A percentile compares a stretch with the other conserved stretches of the same genome.
Evolutionary conservation across 768 basidiomycete species (phyloP).

Genomic region (Boletus vinaceobasis): DNA sequence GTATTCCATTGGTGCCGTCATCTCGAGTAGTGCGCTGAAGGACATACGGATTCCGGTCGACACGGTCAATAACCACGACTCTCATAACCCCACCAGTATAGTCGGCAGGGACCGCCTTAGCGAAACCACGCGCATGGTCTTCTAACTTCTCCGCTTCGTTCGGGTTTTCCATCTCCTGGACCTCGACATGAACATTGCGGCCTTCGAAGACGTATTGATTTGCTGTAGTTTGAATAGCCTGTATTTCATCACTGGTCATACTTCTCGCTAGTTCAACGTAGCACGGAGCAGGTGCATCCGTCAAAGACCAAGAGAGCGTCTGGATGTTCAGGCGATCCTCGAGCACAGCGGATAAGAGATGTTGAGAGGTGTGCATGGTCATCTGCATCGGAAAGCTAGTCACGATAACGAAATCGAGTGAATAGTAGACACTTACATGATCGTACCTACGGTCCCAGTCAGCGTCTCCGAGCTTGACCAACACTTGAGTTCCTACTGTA

Average conservation of each 20-base stretch:
- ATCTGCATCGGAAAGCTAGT: constrained; percentile 42
- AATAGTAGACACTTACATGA: constrained; percentile 47
- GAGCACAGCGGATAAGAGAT: constrained; percentile 77
- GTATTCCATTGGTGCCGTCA: background rate
- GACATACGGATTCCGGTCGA: constrained; percentile 76
- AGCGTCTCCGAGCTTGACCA: constrained; percentile 50
- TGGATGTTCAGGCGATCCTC: constrained; percentile 60
- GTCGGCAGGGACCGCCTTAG: constrained; percentile 60
- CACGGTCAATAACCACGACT: constrained; percentile 77
- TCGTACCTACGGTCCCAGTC: constrained; percentile 69
- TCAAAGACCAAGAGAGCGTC: constrained; percentile 82
- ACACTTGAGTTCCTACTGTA: constrained; percentile 48
- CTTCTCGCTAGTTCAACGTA: constrained; percentile 76
- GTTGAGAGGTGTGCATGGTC: constrained; percentile 84
- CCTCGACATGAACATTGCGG: constrained; percentile 66
- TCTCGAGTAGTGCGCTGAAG: constrained; percentile 4
- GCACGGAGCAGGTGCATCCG: constrained; percentile 60
- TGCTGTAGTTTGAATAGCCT: constrained; percentile 55
- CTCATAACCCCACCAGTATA: constrained; percentile 76
- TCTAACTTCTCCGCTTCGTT: constrained; percentile 33
- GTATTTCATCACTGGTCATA: constrained; percentile 62
- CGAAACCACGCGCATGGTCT: constrained; percentile 49
- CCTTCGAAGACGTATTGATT: constrained; percentile 71
- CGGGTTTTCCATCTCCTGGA: constrained; percentile 56
- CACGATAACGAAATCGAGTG: background rate